Conservation (phyloP, 306 rosid species). For the Hippophae gyantsensis region DNA sequence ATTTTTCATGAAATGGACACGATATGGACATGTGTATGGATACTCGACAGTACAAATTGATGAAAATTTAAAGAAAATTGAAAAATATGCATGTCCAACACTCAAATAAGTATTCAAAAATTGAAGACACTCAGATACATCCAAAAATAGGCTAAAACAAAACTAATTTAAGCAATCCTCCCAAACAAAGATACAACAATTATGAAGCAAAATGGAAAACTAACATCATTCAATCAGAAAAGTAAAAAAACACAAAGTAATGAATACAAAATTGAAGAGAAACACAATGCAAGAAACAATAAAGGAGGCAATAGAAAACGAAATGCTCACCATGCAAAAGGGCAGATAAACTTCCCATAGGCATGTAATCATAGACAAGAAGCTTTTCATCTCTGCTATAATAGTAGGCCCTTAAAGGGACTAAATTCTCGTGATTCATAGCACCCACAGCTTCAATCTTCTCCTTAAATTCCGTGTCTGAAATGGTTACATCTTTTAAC, state of each 20-base stretch:
- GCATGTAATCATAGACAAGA: constrained; percentile 49
- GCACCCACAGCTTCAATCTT: constrained; percentile 42
- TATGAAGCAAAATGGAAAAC: background rate
- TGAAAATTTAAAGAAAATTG: too few relatives aligned
- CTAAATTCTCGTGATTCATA: constrained; percentile 34
- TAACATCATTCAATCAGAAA: constrained; percentile 4
- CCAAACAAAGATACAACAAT: background rate
- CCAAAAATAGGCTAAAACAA: background rate
- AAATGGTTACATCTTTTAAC: constrained; percentile 35
- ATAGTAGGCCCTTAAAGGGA: constrained; percentile 41
- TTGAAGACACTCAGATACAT: too few relatives aligned
- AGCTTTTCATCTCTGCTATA: constrained; percentile 47
- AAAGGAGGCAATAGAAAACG: background rate
- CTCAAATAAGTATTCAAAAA: too few relatives aligned
- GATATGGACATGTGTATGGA: too few relatives aligned
- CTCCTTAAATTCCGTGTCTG: constrained; percentile 37
- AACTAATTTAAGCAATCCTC: background rate
- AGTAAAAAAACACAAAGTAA: background rate
- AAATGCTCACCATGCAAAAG: constrained; percentile 35
- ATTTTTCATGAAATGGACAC: too few relatives aligned
- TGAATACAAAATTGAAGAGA: background rate
- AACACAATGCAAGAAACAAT: background rate
- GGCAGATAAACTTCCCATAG: constrained; percentile 55
- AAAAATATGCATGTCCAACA: too few relatives aligned
- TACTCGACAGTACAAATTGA: too few relatives aligned